phyloP scores from a whole-genome alignment of 345 rosid genomes.

The Clausena lansium region DNA sequence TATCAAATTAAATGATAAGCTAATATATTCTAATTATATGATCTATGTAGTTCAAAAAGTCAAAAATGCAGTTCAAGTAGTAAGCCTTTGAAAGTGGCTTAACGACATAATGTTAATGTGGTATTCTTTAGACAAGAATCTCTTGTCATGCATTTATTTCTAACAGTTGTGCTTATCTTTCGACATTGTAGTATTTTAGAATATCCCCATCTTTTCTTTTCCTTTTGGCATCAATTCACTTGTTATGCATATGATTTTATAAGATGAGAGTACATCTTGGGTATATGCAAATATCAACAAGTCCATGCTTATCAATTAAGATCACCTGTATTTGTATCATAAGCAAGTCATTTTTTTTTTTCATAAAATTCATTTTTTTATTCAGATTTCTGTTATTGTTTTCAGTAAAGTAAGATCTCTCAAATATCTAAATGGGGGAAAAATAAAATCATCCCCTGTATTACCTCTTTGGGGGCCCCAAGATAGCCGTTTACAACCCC shows the following conservation, averaged over 20 bases:
- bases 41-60: neutral
- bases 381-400: neutral
- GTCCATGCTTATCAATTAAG: neutral
- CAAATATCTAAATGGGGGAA: neutral
- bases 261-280: neutral
- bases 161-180: neutral
- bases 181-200: neutral
- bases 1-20: neutral
- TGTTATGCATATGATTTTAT: neutral
- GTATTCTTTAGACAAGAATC: neutral
- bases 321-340: neutral
- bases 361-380: no score
- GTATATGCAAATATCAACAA: neutral
- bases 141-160: neutral
- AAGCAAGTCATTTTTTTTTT: neutral
- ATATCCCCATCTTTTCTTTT: constrained; percentile 20
- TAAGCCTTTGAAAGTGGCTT: neutral
- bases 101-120: neutral
- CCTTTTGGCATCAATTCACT: neutral
- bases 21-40: neutral
- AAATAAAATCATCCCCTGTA: neutral
- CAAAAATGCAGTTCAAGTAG: neutral
- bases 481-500: neutral
- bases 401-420: neutral
- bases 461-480: neutral